Base-by-base conservation (phyloP, 129 eudicot species). In the Scalesia atractyloides region DNA sequence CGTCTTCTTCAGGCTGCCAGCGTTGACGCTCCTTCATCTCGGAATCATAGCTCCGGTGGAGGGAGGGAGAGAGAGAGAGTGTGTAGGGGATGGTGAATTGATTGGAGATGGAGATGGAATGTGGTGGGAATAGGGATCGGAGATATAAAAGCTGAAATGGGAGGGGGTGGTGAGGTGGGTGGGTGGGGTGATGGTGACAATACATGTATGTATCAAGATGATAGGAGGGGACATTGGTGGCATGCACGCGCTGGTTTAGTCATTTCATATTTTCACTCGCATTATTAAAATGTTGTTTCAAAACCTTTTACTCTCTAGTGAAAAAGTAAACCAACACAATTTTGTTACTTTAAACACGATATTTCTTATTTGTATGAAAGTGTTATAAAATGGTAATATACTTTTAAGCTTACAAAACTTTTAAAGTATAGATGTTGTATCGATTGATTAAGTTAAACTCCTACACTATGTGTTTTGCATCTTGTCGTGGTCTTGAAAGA, bases 1-100 rank as follows among this genome's bases (percentile, higher is more conserved):
- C 84, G 86, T 87, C 88, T 87, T 87, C 92, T 84, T 87, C 92
- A 20, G 88, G 88, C 79, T 87, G 92, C 92, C 92, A 87, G 68
- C 92, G 84, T 76, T 87, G 92, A 47, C 88, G 84, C 80, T 87
- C 92, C 79, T 81, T 84, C 92, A 84, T 83, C 58, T 47, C 57
- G 62, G 78, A 24, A 36, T 26, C 80, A 84, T 73, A 68, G 76
- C 64, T 74, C 36, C 65, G 73, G 49, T 13, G 49, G 47, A 1
- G 26, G 5, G 10, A 17, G 24, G 3, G 36, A 47, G n/a, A 11
- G 0, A 33, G 1, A 9, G 52, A 11, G 20, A 43, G 16, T 39
- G 8, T 41, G 56, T 26, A 22, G 9, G 44, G 46, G 30, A 0
- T 22, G 24, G 50, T 20, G 18, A 53, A 15, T 50, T 11, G 16